Conservation (phyloP, 75 land plant genomes). For the Sequoia sempervirens region DNA sequence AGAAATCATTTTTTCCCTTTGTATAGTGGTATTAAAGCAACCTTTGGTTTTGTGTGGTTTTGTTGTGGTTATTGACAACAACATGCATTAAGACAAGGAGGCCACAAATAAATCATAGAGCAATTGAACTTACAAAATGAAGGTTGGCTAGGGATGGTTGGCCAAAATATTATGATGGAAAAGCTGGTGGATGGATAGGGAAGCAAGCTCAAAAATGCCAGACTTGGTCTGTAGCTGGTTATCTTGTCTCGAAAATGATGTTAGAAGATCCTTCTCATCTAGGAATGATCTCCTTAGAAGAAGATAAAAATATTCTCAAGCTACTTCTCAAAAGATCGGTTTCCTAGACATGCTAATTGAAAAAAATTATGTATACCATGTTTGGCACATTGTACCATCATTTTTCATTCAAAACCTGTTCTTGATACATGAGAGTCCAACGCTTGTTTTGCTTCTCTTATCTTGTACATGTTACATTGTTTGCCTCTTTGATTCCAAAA, state of each 20-base stretch:
- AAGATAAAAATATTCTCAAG: constrained; percentile 56
- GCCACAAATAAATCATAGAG: constrained; percentile 55
- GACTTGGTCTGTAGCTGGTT: constrained; percentile 85
- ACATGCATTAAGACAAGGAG: constrained; percentile 67
- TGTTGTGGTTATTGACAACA: constrained; percentile 76
- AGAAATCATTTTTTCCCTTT: background rate
- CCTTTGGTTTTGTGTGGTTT: constrained; percentile 45
- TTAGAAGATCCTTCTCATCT: constrained; percentile 77
- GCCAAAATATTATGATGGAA: constrained; percentile 89
- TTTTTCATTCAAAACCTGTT: constrained; percentile 3
- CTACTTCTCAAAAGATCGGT: constrained; percentile 50
- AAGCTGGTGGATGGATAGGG: constrained; percentile 60
- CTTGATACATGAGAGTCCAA: background rate
- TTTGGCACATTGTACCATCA: constrained; percentile 3
- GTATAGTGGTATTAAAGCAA: background rate
- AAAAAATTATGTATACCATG: background rate
- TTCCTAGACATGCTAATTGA: constrained; percentile 36
- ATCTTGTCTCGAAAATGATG: constrained; percentile 74
- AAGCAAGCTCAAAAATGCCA: constrained; percentile 79
- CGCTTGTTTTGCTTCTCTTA: background rate
- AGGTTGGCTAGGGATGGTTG: constrained; percentile 58
- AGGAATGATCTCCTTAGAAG: constrained; percentile 71
- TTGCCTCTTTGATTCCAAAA: background rate
- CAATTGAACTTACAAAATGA: constrained; percentile 59
- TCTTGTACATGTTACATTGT: constrained; percentile 2